These are phyloP conservation scores for Aethionema arabicum DNA, from an alignment of 345 rosid species.

Conservation along the genomic window DNA sequence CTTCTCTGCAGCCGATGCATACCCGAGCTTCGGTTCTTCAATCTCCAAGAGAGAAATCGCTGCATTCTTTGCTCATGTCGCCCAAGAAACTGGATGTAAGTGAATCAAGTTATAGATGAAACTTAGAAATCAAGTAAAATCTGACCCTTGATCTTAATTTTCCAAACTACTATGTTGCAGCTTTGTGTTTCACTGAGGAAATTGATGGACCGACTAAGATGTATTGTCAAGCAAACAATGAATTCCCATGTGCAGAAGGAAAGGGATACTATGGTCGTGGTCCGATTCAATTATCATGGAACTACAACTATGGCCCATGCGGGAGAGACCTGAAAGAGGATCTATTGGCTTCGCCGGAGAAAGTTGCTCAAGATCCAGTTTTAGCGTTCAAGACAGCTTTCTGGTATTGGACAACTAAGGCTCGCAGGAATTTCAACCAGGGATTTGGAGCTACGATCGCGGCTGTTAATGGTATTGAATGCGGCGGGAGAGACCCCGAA, in stretches of 20 bases:
- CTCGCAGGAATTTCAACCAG: conserved; percentile 38
- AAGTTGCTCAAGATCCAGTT: conserved; percentile 52
- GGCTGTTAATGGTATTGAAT: conserved; percentile 57
- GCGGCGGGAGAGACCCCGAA: conserved; percentile 40
- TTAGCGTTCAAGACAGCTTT: conserved; percentile 62
- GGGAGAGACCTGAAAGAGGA: conserved; percentile 50
- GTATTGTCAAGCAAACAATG: conserved; percentile 41
- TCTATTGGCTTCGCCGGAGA: conserved; percentile 52
- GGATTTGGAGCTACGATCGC: conserved; percentile 67
- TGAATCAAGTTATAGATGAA: background rate
- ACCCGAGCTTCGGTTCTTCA: conserved; percentile 52
- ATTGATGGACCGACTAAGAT: conserved; percentile 41
- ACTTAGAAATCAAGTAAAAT: no score
- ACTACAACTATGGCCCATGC: conserved; percentile 58
- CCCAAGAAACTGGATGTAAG: conserved; percentile 60
- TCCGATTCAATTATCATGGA: conserved; percentile 60
- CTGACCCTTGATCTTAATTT: no score
- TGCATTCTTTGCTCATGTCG: conserved; percentile 75
- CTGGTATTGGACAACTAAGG: conserved; percentile 67
- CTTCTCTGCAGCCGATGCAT: conserved; percentile 46
- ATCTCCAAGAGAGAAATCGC: conserved; percentile 72
- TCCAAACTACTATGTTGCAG: conserved; percentile 25
- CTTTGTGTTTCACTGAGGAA: conserved; percentile 56
- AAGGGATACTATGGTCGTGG: conserved; percentile 66
- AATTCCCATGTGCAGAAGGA: conserved; percentile 51